Conservation (phyloP, 176 grass and related monocot genomes). For the Oryza nivara region DNA sequence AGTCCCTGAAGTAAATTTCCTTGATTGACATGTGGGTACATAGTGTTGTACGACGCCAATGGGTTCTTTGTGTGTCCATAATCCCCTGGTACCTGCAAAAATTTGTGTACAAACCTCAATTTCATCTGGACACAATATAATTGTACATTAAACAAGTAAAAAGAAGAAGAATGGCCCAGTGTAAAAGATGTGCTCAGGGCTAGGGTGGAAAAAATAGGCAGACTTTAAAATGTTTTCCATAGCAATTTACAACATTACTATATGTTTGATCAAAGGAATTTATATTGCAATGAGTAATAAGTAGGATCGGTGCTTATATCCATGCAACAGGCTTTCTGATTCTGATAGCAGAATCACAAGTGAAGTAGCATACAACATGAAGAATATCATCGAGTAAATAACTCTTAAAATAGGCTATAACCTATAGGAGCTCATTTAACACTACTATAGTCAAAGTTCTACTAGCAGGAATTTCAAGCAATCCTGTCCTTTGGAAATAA, state of each 20-base stretch:
- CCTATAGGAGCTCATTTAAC: not conserved
- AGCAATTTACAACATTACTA: not conserved
- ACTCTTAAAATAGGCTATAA: not conserved
- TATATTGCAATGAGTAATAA: not conserved
- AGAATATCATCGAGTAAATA: not conserved
- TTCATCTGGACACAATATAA: not conserved
- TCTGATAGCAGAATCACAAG: not conserved
- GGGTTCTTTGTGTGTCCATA: constrained; percentile 25
- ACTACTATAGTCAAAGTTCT: not conserved
- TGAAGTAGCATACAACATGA: not conserved
- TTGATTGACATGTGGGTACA: constrained; percentile 15
- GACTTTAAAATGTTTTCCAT: not conserved
- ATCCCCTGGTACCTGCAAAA: constrained; percentile 42
- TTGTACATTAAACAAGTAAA: constrained; percentile 10
- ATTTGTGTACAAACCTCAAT: not conserved
- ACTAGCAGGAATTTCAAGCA: not conserved
- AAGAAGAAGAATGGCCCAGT: not conserved
- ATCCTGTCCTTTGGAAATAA: not conserved
- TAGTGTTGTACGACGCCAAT: constrained; percentile 33
- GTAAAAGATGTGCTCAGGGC: not conserved
- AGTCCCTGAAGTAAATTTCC: not conserved
- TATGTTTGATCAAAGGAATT: not conserved
- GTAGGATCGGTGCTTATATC: not conserved
- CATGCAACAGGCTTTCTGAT: not conserved
- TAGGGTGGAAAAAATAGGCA: not conserved